These are phyloP conservation scores for Brassica rapa DNA, from an alignment of 345 rosid genomes.

Conservation along the genomic window DNA sequence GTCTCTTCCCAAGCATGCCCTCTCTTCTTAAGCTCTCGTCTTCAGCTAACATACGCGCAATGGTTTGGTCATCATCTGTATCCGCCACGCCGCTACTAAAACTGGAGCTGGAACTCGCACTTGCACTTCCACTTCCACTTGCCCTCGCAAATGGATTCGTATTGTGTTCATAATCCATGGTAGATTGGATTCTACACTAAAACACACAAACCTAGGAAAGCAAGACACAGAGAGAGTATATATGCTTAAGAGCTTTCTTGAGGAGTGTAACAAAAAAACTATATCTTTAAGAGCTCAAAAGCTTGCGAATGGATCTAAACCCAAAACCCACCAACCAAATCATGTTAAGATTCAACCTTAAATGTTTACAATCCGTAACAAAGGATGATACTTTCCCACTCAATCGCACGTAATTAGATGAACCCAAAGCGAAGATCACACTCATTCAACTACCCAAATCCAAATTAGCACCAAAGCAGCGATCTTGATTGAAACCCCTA, in stretches of 20 bases:
- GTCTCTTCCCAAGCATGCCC: slow-evolving; percentile 70
- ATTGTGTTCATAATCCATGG: slow-evolving; percentile 28
- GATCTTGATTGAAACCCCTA: neutral
- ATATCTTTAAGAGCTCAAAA: neutral
- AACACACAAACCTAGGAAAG: slow-evolving; percentile 18
- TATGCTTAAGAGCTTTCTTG: neutral
- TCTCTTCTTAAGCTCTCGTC: slow-evolving; percentile 54
- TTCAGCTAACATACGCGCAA: slow-evolving; percentile 73
- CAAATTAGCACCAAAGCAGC: neutral
- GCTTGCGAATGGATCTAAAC: slow-evolving; percentile 1
- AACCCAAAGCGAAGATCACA: slow-evolving; percentile 9
- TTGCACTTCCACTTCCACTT: slow-evolving; percentile 40
- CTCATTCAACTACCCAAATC: neutral
- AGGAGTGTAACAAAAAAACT: neutral
- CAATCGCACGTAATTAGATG: neutral
- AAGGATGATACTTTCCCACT: neutral
- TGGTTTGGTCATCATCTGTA: slow-evolving; percentile 82
- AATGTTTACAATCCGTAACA: neutral
- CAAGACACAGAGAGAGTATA: neutral
- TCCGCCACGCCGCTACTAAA: slow-evolving; percentile 68
- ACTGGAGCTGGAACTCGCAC: slow-evolving; percentile 83
- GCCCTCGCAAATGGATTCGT: slow-evolving; percentile 39
- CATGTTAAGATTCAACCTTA: neutral
- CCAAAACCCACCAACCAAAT: neutral
- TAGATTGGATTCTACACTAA: neutral